Evolutionary conservation across 2,329 filamentous ascomycete genomes (phyloP).

Genomic region (Hypoxylon sp.): DNA sequence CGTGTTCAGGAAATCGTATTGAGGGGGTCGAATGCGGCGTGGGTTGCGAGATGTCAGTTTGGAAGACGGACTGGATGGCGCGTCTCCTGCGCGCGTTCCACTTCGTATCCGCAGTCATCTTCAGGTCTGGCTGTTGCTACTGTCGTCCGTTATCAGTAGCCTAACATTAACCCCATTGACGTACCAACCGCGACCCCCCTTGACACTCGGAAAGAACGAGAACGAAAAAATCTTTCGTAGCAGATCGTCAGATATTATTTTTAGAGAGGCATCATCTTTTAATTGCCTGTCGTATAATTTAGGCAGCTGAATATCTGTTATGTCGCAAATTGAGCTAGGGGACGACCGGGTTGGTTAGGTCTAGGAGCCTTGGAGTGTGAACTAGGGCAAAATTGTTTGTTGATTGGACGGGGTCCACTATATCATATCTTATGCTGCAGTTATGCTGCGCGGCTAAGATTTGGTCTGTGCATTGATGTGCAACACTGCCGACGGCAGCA

Average conservation of each 20-base stretch:
- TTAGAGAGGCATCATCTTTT: slow-evolving; percentile 28
- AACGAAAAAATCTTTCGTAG: not conserved
- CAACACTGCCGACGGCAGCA: slow-evolving; percentile 27
- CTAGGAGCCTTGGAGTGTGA: slow-evolving; percentile 12
- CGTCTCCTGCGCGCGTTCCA: slow-evolving; percentile 65
- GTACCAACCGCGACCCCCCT: slow-evolving; percentile 18
- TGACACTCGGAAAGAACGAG: slow-evolving; percentile 1
- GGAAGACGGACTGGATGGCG: slow-evolving; percentile 71
- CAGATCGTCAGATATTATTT: slow-evolving; percentile 41
- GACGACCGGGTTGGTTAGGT: slow-evolving; percentile 28
- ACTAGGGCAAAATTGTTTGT: slow-evolving; percentile 31
- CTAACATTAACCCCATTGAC: slow-evolving; percentile 21
- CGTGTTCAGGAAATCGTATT: slow-evolving; percentile 58
- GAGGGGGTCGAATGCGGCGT: slow-evolving; percentile 61
- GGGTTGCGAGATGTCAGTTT: slow-evolving; percentile 65
- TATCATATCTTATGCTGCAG: not conserved
- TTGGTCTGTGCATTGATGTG: slow-evolving; percentile 23
- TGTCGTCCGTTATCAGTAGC: slow-evolving; percentile 23
- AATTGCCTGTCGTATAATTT: slow-evolving; percentile 25
- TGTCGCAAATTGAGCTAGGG: slow-evolving; percentile 22
- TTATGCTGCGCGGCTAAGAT: slow-evolving; percentile 32
- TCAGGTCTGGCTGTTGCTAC: slow-evolving; percentile 18
- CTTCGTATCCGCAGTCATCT: slow-evolving; percentile 57
- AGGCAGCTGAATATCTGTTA: slow-evolving; percentile 38
- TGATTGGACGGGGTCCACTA: slow-evolving; percentile 11